These are phyloP conservation scores for Pythium sp. DNA, from an alignment of 352 stramenopile species.

Conservation along the genomic window DNA sequence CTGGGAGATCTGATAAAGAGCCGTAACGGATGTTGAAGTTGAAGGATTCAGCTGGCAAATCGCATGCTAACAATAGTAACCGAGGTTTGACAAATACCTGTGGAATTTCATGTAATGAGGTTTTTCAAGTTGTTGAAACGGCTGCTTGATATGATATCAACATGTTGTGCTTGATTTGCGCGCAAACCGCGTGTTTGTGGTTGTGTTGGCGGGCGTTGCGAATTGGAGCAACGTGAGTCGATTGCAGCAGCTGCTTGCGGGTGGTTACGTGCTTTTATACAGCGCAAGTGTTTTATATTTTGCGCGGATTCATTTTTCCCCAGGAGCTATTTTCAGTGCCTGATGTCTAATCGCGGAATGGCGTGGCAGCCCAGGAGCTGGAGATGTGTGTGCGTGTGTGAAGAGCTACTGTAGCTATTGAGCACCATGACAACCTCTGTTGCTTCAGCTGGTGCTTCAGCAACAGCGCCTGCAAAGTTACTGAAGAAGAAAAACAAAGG, in stretches of 20 bases:
- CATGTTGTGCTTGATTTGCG: not conserved
- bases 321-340: not conserved
- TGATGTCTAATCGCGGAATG: not conserved
- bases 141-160: not conserved
- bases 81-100: not conserved
- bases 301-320: not conserved
- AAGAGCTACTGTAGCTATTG: not conserved
- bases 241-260: not conserved
- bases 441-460: not conserved
- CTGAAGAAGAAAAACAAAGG: conserved; percentile 13
- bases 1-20: not conserved
- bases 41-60: not conserved
- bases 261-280: not conserved
- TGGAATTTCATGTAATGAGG: not conserved
- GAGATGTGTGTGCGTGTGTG: not conserved
- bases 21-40: conserved; percentile 19
- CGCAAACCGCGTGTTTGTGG: not conserved
- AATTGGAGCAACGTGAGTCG: not conserved
- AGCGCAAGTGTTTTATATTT: not conserved
- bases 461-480: not conserved
- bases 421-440: not conserved
- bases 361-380: not conserved
- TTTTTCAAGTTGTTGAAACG: not conserved
- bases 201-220: not conserved
- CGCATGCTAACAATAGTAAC: not conserved